Evolutionary conservation across 306 rosid genomes (phyloP).

Genomic region (Pterocarpus macrocarpus): DNA sequence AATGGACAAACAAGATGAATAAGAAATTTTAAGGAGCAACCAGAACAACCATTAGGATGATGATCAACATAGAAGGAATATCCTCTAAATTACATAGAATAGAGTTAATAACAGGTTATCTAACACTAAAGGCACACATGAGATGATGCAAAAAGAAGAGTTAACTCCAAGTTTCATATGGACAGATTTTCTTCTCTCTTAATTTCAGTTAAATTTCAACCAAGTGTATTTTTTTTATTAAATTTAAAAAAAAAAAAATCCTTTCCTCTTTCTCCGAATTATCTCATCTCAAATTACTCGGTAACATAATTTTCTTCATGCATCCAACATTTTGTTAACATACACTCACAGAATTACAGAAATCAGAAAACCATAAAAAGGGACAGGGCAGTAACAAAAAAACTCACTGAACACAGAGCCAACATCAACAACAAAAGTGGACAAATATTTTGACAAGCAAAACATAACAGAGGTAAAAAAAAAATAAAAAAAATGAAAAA

Average conservation of each 20-base stretch:
- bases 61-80: conserved; percentile 13
- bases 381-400: neutral
- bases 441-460: conserved; percentile 14
- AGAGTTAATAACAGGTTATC: conserved; percentile 1
- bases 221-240: neutral
- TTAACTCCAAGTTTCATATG: conserved; percentile 19
- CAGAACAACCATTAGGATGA: neutral
- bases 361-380: neutral
- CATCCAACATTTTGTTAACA: conserved; percentile 27
- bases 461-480: neutral
- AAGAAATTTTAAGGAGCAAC: conserved; percentile 27
- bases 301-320: neutral
- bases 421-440: conserved; percentile 16
- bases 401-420: neutral
- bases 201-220: conserved; percentile 3
- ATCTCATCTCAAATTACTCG: neutral
- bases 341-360: neutral
- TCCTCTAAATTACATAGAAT: conserved; percentile 20
- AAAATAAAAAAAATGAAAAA: too few relatives aligned
- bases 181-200: neutral
- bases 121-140: neutral
- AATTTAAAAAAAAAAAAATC: neutral
- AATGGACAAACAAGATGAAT: conserved; percentile 29
- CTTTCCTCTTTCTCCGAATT: neutral
- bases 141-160: conserved; percentile 6